Percentiles rank a stretch among this genome's conserved stretches.
phyloP scores from a whole-genome alignment of 2,329 filamentous ascomycete species.

The Paradendryphiella salina region DNA sequence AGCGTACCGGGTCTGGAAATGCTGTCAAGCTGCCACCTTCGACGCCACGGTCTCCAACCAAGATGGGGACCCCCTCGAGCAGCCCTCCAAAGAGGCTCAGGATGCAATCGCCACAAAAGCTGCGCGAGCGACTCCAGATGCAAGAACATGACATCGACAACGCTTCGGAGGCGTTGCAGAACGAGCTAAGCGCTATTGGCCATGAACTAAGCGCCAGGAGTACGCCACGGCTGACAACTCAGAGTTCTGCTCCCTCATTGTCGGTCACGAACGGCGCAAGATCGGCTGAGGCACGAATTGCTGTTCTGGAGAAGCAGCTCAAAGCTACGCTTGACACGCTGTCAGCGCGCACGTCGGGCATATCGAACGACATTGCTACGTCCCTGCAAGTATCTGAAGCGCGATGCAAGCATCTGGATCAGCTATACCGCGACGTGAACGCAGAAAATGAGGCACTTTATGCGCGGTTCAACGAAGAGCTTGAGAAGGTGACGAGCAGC shows the following conservation, averaged over 20 bases:
- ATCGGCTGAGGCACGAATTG: conserved; percentile 60
- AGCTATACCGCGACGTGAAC: conserved; percentile 82
- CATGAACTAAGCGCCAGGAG: conserved; percentile 68
- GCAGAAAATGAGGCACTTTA: conserved; percentile 94
- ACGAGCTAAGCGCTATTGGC: conserved; percentile 77
- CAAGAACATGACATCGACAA: conserved; percentile 76
- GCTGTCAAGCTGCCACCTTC: conserved; percentile 62
- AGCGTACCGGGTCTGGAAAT: conserved; percentile 55
- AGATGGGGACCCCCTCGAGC: conserved; percentile 23
- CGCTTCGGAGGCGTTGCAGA: conserved; percentile 69
- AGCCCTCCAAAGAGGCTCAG: conserved; percentile 38
- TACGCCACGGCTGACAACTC: conserved; percentile 39
- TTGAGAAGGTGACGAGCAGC: conserved; percentile 75
- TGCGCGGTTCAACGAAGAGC: conserved; percentile 87
- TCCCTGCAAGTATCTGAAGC: conserved; percentile 74
- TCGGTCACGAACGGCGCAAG: conserved; percentile 23
- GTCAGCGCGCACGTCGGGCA: conserved; percentile 43
- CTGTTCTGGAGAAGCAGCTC: conserved; percentile 68
- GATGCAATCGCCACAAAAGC: conserved; percentile 66
- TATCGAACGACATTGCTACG: conserved; percentile 72
- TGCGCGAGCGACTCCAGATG: conserved; percentile 79
- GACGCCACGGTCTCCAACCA: conserved; percentile 37
- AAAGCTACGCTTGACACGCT: conserved; percentile 50
- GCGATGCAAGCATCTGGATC: conserved; percentile 80
- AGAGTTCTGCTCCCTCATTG: conserved; percentile 35